Evolutionary conservation across 805 yeast species (phyloP), one percentile per base, ranked within the genome.

Genomic region (Nakazawaea ishiwadae): DNA sequence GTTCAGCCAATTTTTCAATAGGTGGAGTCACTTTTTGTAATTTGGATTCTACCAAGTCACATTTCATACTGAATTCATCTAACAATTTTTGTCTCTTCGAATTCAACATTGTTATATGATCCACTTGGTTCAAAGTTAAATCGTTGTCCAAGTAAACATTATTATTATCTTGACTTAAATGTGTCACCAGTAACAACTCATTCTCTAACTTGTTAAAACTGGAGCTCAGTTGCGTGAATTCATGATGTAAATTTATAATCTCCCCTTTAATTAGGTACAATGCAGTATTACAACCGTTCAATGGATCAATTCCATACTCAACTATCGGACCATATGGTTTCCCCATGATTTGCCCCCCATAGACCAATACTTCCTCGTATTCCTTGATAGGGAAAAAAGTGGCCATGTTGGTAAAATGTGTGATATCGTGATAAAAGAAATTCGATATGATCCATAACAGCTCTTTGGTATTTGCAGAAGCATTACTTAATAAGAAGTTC

Each of bases 351-450:
- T 58, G 42, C 20, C 53, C 58, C 12, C 56, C 48, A 18, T 51
- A 46, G 18, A 48, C 48, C 37, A 68, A 63, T 16, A 67, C 51
- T 28, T 53, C 58, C 35, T 56, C 48, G 50, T 69, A 70, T 18
- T 51, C 60, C 12, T 47, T 45, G 49, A 68, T 58, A 12, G 60
- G 52, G 36, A 66, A 51, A 12, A 58, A 50, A 2, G 75, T 68
- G 2, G 74, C 74, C 12, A 49, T 45, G 9, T 54, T 42, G 17
- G 65, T 49, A 0, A 72, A 53, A 20, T 59, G 56, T 2, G 66
- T 57, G 15, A 70, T 55, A 46, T 71, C 77, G 51, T 69, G 73
- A 48, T 56, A 66, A 37, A 66, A 69, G 45, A 68, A 62, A 46
- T 66, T 65, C 4, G 73, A 58, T 4, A 66, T 43, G 19, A 71